Evolutionary conservation across 768 basidiomycete genomes (phyloP), one percentile per base, ranked within the genome.

Genomic region (Naganishia kalamii): DNA sequence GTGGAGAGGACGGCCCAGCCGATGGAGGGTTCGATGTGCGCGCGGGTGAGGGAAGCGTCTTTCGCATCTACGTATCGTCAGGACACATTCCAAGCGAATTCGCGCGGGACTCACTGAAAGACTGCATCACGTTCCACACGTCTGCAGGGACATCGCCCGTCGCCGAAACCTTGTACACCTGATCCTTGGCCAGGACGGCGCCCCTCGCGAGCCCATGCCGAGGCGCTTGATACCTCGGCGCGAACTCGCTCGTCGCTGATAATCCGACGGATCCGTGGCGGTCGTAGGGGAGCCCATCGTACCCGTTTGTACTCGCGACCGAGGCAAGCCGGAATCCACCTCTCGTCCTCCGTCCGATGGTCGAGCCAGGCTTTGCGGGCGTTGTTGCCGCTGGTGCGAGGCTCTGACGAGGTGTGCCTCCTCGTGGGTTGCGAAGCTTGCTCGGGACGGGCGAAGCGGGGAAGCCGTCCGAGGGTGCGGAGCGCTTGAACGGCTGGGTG

Each of bases 351-450:
- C 6, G 21, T 7, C 7, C 25, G 11, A 50, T 10, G 11, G 46
- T 47, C 6, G 46, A 50, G n/a, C 7, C 10, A 12, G 27, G 4
- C 25, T 13, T 50, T 8, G 17, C 27, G 10, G 6, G 13, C n/a
- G 8, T 4, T 17, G 13, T 11, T 30, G 17, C 33, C 10, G 30
- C 25, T 35, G 7, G 33, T 40, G 8, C 52, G 33, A 54, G 25
- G n/a, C 19, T n/a, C 43, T 10, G 43, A 11, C 43, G 8, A 44
- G 43, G 21, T 11, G n/a, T n/a, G n/a, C 6, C 37, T 8, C 37
- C 43, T 44, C 43, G 43, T 17, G 35, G 35, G 37, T 57, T 23
- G 35, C 54, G 54, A 21, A 57, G 54, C 35, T 57, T 57, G 54
- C 21, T 37, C 6, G 54, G 54, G 5, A 57, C 54, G 3, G 54